A percentile compares a stretch with the other conserved stretches of the same genome.
These are phyloP conservation scores for Penicillium dipodomyicola DNA, from an alignment of 495 filamentous ascomycete genomes.

Conservation along the genomic window DNA sequence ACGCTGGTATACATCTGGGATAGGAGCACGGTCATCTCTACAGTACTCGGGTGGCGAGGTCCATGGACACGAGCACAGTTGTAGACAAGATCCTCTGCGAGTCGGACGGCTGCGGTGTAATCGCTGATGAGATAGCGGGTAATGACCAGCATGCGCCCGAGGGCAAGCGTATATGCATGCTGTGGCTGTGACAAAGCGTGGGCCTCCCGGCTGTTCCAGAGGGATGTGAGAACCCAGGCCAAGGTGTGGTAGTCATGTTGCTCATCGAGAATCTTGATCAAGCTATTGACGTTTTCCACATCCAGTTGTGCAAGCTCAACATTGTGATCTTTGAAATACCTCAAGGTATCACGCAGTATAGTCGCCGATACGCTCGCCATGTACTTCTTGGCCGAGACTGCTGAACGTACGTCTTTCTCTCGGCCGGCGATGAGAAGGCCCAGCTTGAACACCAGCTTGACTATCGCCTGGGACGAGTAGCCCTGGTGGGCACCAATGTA, in stretches of 20 bases:
- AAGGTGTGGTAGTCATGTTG: background rate
- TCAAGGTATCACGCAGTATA: background rate
- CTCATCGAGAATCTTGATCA: background rate
- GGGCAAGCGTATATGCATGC: constrained; percentile 24
- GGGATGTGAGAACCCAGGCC: background rate
- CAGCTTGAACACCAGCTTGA: background rate
- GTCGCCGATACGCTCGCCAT: background rate
- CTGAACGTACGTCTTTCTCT: background rate
- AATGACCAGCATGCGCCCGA: constrained; percentile 32
- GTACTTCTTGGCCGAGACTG: background rate
- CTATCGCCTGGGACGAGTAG: background rate
- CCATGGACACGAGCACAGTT: background rate
- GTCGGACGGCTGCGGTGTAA: background rate
- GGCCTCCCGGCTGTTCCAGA: background rate
- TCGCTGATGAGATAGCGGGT: constrained; percentile 26
- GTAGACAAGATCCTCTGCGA: background rate
- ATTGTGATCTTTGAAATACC: background rate
- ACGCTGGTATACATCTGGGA: background rate
- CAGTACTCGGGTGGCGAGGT: background rate
- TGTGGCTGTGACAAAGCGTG: background rate
- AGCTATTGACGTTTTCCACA: background rate
- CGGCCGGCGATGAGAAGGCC: background rate
- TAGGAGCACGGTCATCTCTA: background rate
- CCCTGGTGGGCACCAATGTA: background rate
- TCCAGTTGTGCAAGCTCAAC: background rate